phyloP scores from a whole-genome alignment of 148 eudicot species.

The Nepenthes mirabilis region DNA sequence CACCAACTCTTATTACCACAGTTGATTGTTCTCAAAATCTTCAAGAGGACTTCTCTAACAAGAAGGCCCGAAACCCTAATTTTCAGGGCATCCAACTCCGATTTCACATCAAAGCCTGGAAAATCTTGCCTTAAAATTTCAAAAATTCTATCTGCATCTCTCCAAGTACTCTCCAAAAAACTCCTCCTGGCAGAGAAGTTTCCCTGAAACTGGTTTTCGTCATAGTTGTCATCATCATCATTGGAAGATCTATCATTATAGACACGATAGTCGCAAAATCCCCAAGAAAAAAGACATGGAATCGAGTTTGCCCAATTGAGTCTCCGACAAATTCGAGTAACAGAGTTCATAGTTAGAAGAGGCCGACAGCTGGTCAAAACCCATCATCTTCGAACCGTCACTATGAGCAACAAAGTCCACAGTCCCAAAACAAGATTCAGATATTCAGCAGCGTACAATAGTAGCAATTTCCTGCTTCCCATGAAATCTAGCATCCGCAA shows the following conservation, averaged over 20 bases:
- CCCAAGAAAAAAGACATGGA: constrained; percentile 19
- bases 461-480: constrained; percentile 10
- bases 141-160: constrained; percentile 46
- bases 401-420: no score
- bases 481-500: constrained; percentile 9
- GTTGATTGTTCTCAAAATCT: constrained; percentile 43
- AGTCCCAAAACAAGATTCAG: background rate
- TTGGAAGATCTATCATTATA: constrained; percentile 10
- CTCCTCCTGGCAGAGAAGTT: constrained; percentile 17
- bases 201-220: constrained; percentile 7
- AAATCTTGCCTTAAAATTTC: constrained; percentile 60
- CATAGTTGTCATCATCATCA: constrained; percentile 7
- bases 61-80: constrained; percentile 58
- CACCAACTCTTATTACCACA: constrained; percentile 40
- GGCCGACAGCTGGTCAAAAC: constrained; percentile 11
- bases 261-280: constrained; percentile 20
- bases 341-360: constrained; percentile 34
- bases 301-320: constrained; percentile 16
- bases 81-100: constrained; percentile 34
- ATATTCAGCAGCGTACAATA: constrained; percentile 2
- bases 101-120: constrained; percentile 51
- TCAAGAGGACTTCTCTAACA: constrained; percentile 61
- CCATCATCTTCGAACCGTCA: constrained; percentile 14
- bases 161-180: constrained; percentile 23
- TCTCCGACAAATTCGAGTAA: constrained; percentile 31